These are phyloP conservation scores for Aristolochia contorta DNA, from an alignment of 164 flowering plant genomes.

Conservation along the genomic window DNA sequence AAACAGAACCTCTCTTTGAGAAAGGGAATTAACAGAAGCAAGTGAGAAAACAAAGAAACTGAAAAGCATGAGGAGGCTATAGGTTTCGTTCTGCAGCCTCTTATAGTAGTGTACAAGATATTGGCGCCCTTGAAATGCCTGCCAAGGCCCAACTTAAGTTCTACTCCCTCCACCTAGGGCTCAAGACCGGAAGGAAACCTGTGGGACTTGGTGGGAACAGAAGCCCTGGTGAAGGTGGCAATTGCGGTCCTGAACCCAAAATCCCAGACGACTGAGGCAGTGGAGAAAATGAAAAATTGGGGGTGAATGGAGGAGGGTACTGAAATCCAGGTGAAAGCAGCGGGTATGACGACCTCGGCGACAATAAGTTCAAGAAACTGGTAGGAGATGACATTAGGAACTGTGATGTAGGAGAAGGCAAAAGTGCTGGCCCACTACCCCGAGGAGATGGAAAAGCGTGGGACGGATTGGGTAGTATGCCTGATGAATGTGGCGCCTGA, in stretches of 20 bases:
- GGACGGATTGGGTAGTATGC: slow-evolving; percentile 53
- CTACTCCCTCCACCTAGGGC: slow-evolving; percentile 87
- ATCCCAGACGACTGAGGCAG: slow-evolving; percentile 58
- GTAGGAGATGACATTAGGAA: slow-evolving; percentile 76
- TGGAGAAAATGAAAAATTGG: slow-evolving; percentile 42
- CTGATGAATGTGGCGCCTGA: slow-evolving; percentile 25
- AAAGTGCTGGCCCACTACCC: slow-evolving; percentile 39
- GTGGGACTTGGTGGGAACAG: slow-evolving; percentile 73
- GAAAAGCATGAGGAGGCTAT: too few relatives aligned
- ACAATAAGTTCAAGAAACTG: slow-evolving; percentile 41
- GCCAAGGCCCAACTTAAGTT: background rate
- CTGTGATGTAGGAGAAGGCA: slow-evolving; percentile 84
- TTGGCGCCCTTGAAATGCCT: too few relatives aligned
- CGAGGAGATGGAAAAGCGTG: slow-evolving; percentile 50
- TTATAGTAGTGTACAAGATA: too few relatives aligned
- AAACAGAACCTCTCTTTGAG: too few relatives aligned
- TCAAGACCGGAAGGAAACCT: slow-evolving; percentile 53
- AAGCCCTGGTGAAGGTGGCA: slow-evolving; percentile 60
- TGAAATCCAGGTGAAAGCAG: slow-evolving; percentile 69
- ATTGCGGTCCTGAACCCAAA: slow-evolving; percentile 91
- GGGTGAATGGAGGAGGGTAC: slow-evolving; percentile 62
- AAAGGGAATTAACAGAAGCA: too few relatives aligned
- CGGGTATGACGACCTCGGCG: slow-evolving; percentile 86
- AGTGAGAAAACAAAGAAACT: too few relatives aligned
- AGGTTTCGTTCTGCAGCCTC: too few relatives aligned